Evolutionary conservation across 306 rosid genomes (phyloP), one percentile per base, ranked within the genome.

Genomic region (Fagus crenata): DNA sequence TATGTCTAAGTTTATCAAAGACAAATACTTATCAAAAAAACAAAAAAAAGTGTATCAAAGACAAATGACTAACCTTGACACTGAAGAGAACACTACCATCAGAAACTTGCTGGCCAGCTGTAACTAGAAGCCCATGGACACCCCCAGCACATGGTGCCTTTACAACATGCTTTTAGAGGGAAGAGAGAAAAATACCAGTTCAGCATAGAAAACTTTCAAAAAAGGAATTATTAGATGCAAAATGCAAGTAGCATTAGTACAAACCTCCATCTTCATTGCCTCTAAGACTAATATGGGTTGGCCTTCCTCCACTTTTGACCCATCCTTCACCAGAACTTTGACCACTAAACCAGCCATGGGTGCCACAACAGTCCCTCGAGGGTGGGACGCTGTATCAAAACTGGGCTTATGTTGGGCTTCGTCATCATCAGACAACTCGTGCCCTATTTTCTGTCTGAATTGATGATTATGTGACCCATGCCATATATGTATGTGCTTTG

Each of bases 251-350:
- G 84, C 43, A 82, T 72, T 42, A 56, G 70, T 55, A 80, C 90
- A 77, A 80, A 95, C 99, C 99, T 95, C 99, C 99, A 95, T 95
- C 87, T 95, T 95, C 99, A 95, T 95, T 80, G 99, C 99, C 85
- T 95, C 99, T 73, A 95, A 78, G 67, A 95, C 97, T 85, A 95
- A 64, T 53, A 95, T 75, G 40, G 97, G 95, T 49, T 90, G 97
- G 42, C 91, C 97, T 77, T 75, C 90, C 69, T 83, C 96, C 73
- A 92, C 99, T 84, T 85, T 87, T 78, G 96, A 77, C 81, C 86
- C 88, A 77, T 95, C 85, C 67, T 87, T 81, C 77, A 87, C 90
- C 53, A 95, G 86, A 88, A 95, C 91, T 87, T 95, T 95, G 85
- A 95, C 97, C 54, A 95, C 97, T 88, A 92, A 84, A 84, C 97